Conservation (phyloP, 2,329 filamentous ascomycete species). For the Cladophialophora psammophila region DNA sequence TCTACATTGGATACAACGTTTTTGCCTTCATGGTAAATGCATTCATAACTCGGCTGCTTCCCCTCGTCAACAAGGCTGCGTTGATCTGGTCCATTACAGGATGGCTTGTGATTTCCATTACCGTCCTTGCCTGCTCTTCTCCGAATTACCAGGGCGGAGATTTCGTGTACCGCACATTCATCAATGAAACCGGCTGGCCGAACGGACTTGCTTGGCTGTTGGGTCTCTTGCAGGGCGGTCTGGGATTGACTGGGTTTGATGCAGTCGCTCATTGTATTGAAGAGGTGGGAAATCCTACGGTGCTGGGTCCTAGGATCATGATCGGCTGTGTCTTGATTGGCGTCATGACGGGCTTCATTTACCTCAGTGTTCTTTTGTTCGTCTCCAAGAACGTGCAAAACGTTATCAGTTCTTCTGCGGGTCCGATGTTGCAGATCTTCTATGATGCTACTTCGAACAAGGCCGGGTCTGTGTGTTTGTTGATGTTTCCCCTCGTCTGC, state of each 20-base stretch:
- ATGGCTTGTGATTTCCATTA: constrained; percentile 74
- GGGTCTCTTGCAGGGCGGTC: constrained; percentile 58
- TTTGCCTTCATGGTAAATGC: constrained; percentile 70
- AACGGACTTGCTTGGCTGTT: constrained; percentile 65
- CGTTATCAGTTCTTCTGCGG: constrained; percentile 63
- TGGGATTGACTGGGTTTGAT: constrained; percentile 49
- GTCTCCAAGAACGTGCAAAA: constrained; percentile 65
- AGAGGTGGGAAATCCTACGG: constrained; percentile 54
- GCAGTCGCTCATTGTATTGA: constrained; percentile 62
- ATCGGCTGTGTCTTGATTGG: constrained; percentile 69
- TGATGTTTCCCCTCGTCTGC: constrained; percentile 57
- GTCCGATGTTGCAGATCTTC: constrained; percentile 69
- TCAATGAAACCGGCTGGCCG: constrained; percentile 74
- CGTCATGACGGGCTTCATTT: constrained; percentile 68
- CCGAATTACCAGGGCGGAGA: constrained; percentile 69
- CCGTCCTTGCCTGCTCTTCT: constrained; percentile 69
- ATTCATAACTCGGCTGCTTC: constrained; percentile 68
- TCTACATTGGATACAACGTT: constrained; percentile 71
- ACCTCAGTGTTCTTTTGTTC: constrained; percentile 69
- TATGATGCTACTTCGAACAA: constrained; percentile 68
- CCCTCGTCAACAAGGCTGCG: constrained; percentile 71
- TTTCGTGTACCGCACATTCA: constrained; percentile 65
- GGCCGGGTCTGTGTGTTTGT: constrained; percentile 67
- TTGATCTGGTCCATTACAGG: constrained; percentile 75
- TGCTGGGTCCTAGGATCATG: constrained; percentile 71